Conservation (phyloP, 2,329 filamentous ascomycete species). For the Epichloe sibirici region DNA sequence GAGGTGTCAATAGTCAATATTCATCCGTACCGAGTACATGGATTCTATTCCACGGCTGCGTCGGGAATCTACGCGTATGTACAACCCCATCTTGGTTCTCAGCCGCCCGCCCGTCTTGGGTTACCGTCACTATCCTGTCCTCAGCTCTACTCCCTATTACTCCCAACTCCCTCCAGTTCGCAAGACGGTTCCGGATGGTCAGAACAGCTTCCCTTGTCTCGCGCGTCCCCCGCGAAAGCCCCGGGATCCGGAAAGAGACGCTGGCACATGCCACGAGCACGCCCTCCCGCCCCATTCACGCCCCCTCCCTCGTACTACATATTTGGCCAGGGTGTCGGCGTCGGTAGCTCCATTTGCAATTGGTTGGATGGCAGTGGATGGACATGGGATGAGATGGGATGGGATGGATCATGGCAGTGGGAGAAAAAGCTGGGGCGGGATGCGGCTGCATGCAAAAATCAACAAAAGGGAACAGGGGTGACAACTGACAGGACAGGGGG, state of each 20-base stretch:
- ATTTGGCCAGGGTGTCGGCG: not conserved
- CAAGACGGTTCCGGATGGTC: not conserved
- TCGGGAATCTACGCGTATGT: no score
- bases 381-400: not conserved
- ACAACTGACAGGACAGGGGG: not conserved
- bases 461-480: not conserved
- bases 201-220: not conserved
- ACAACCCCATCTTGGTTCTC: no score
- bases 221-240: constrained; percentile 2
- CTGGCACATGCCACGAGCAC: constrained; percentile 5
- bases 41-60: no score
- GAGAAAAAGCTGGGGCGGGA: not conserved
- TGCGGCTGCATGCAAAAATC: not conserved
- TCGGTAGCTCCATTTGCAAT: not conserved
- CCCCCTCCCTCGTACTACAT: not conserved
- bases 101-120: no score
- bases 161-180: no score
- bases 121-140: no score
- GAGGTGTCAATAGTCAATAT: no score
- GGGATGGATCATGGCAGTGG: not conserved
- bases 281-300: not conserved
- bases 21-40: no score
- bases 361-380: not conserved
- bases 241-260: constrained; percentile 7
- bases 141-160: no score